A percentile compares a stretch with the other conserved stretches of the same genome.
Conservation (phyloP, 805 yeast genomes). For the Candida coquimbonensis region DNA sequence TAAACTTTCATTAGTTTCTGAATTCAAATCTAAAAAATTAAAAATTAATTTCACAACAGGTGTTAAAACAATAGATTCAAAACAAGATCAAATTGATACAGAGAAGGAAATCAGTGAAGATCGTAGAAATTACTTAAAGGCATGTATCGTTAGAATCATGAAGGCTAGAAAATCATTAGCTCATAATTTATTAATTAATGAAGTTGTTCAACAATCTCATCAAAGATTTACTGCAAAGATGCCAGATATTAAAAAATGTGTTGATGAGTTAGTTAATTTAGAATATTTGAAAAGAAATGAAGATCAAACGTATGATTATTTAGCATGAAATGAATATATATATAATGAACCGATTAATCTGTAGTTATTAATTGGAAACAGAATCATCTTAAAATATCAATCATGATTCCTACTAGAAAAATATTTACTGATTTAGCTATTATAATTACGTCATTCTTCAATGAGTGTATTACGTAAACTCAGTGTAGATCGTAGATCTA, state of each 20-base stretch:
- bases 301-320: constrained; percentile 67
- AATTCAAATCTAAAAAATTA: constrained; percentile 78
- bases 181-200: constrained; percentile 78
- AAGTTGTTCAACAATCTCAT: constrained; percentile 79
- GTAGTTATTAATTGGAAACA: too few species aligned
- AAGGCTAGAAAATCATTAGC: constrained; percentile 78
- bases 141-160: constrained; percentile 95
- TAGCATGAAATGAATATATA: constrained; percentile 38
- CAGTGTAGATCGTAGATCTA: too few species aligned
- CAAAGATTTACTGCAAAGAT: constrained; percentile 78
- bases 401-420: too few species aligned
- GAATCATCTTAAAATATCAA: too few species aligned
- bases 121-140: constrained; percentile 77
- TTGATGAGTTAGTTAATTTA: constrained; percentile 77
- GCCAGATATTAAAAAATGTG: constrained; percentile 79
- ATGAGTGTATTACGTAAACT: too few species aligned
- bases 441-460: too few species aligned
- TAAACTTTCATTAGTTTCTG: constrained; percentile 61
- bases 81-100: constrained; percentile 66
- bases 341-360: too few species aligned
- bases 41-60: constrained; percentile 73
- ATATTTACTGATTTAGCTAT: too few species aligned
- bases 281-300: constrained; percentile 77
- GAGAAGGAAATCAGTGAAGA: constrained; percentile 81
- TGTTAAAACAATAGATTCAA: constrained; percentile 45